Evolutionary conservation across 768 basidiomycete species (phyloP).

Genomic region (Termitomyces sp.): DNA sequence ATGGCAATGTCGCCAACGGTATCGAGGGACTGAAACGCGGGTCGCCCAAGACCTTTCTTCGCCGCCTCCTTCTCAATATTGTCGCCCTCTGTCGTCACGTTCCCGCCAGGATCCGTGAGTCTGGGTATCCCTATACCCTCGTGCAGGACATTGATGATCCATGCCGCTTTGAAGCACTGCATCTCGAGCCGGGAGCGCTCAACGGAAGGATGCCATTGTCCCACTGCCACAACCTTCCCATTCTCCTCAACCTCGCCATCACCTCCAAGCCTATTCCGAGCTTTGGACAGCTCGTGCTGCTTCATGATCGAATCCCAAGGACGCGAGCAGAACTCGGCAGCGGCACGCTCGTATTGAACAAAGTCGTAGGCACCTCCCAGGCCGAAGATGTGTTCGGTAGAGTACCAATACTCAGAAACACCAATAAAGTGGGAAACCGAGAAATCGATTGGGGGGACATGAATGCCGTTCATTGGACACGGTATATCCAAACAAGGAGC

Average conservation of each 20-base stretch:
- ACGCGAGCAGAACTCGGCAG: slow-evolving; percentile 75
- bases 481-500: slow-evolving; percentile 78
- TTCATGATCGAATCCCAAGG: slow-evolving; percentile 74
- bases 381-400: slow-evolving; percentile 93
- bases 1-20: slow-evolving; percentile 91
- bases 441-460: slow-evolving; percentile 94
- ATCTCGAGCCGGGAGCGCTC: slow-evolving; percentile 85
- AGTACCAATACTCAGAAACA: slow-evolving; percentile 99
- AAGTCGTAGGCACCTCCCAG: slow-evolving; percentile 95
- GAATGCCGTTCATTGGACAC: slow-evolving; percentile 92
- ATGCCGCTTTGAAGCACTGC: slow-evolving; percentile 99
- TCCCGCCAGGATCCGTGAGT: slow-evolving; percentile 81
- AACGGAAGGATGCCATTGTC: slow-evolving; percentile 67
- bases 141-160: slow-evolving; percentile 94
- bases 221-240: slow-evolving; percentile 57
- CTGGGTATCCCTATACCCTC: slow-evolving; percentile 95
- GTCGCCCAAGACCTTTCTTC: slow-evolving; percentile 75
- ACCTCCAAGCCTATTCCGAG: slow-evolving; percentile 44
- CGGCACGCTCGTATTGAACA: slow-evolving; percentile 92
- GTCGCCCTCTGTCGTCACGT: slow-evolving; percentile 61
- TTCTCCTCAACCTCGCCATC: slow-evolving; percentile 61
- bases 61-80: slow-evolving; percentile 72
- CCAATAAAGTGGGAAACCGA: slow-evolving; percentile 92
- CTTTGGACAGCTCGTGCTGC: slow-evolving; percentile 55
- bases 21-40: slow-evolving; percentile 90